phyloP scores from a whole-genome alignment of 306 rosid genomes.

The cucumber (Cucumis sativus) region Cucumber_9930_V3 NC_026655.2:396001-396500 shows the following conservation, averaged over 20 bases:
- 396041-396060: constrained; percentile 93
- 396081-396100: constrained; percentile 14
- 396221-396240: not conserved
- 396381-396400: constrained; percentile 6
- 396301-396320: constrained; percentile 97
- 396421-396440: constrained; percentile 24
- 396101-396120: not conserved
- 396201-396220: not conserved
- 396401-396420: not conserved
- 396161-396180: not conserved
- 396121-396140: not conserved
- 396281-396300: constrained; percentile 93
- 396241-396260: not conserved
- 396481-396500: constrained; percentile 94
- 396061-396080: constrained; percentile 91
- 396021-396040: constrained; percentile 89
- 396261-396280: constrained; percentile 84
- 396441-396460: constrained; percentile 92
- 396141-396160: not conserved
- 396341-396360: constrained; percentile 40
- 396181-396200: not conserved
- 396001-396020: constrained; percentile 92
- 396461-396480: constrained; percentile 89
- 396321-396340: constrained; percentile 97
- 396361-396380: not conserved